Conservation (phyloP, 2,329 filamentous ascomycete species). For the Apiospora koreana region DNA sequence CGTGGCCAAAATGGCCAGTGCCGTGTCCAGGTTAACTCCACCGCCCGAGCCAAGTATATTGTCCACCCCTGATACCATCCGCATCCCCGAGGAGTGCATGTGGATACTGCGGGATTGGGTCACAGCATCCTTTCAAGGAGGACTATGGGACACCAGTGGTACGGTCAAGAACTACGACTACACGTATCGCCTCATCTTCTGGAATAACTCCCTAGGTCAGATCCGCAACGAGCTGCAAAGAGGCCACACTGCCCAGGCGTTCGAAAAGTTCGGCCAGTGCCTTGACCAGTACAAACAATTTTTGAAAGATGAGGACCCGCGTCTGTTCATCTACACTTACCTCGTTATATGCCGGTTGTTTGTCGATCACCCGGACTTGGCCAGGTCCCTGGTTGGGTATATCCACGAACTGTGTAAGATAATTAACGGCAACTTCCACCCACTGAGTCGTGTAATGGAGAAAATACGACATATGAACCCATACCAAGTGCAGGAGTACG, state of each 20-base stretch:
- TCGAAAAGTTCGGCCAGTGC: slow-evolving; percentile 1
- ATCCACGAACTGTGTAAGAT: slow-evolving; percentile 8
- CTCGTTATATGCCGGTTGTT: slow-evolving; percentile 7
- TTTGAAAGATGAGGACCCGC: neutral
- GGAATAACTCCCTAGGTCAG: neutral
- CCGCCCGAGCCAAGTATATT: neutral
- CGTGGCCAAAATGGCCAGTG: neutral
- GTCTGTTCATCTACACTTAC: slow-evolving; percentile 9
- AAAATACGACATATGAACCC: neutral
- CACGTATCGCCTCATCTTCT: slow-evolving; percentile 6
- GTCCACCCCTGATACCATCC: neutral
- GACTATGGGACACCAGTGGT: neutral
- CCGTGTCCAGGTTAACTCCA: neutral
- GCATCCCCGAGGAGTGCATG: slow-evolving; percentile 8
- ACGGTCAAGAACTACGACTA: slow-evolving; percentile 1
- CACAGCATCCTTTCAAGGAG: neutral
- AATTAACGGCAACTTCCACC: slow-evolving; percentile 4
- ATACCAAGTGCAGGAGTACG: neutral
- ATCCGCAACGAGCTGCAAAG: neutral
- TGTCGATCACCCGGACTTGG: slow-evolving; percentile 4
- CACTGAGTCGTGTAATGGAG: slow-evolving; percentile 7
- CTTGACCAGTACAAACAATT: slow-evolving; percentile 10
- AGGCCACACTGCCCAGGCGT: neutral
- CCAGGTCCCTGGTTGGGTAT: neutral
- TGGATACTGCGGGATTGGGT: neutral